These are phyloP conservation scores for Takashimella koratensis DNA, from an alignment of 1,284 basidiomycete genomes.

Conservation along the genomic window DNA sequence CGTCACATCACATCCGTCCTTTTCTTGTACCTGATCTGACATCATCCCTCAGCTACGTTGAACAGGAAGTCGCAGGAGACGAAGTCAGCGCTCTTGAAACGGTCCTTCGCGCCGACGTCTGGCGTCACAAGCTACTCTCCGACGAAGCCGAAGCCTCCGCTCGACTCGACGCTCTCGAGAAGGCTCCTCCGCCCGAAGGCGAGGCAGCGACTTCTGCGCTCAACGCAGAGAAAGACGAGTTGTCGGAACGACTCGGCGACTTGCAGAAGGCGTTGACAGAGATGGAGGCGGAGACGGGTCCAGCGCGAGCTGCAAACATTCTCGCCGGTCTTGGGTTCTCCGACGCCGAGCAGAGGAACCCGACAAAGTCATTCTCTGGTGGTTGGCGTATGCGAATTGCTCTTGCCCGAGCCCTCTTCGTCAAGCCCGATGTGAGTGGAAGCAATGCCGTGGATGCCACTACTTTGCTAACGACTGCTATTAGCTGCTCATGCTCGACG, in stretches of 20 bases:
- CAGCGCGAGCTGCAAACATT: slow-evolving; percentile 82
- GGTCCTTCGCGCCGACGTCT: slow-evolving; percentile 93
- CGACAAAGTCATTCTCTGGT: slow-evolving; percentile 89
- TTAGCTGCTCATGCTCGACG: slow-evolving; percentile 79
- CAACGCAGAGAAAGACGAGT: slow-evolving; percentile 75
- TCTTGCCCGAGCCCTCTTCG: slow-evolving; percentile 91
- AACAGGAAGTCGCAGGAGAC: slow-evolving; percentile 96
- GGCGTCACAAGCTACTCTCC: slow-evolving; percentile 63
- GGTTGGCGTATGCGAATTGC: slow-evolving; percentile 99
- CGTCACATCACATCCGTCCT: slow-evolving; percentile 5
- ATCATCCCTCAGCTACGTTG: slow-evolving; percentile 61
- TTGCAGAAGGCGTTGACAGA: slow-evolving; percentile 87
- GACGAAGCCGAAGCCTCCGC: slow-evolving; percentile 37
- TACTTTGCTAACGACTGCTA: slow-evolving; percentile 9
- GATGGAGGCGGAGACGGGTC: slow-evolving; percentile 97
- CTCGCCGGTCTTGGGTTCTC: slow-evolving; percentile 90
- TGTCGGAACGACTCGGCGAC: slow-evolving; percentile 79
- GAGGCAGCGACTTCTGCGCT: slow-evolving; percentile 72
- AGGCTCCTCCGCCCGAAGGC: slow-evolving; percentile 41
- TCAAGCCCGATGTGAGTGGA: slow-evolving; percentile 65
- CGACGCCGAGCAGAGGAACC: slow-evolving; percentile 76
- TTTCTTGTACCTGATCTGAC: neutral
- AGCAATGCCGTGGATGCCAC: neutral
- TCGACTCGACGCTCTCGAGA: slow-evolving; percentile 66
- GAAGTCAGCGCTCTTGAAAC: slow-evolving; percentile 89